A percentile compares a stretch with the other conserved stretches of the same genome.
These are phyloP conservation scores for Rhododendron henanense DNA, from an alignment of 148 eudicot genomes.

Conservation along the genomic window DNA sequence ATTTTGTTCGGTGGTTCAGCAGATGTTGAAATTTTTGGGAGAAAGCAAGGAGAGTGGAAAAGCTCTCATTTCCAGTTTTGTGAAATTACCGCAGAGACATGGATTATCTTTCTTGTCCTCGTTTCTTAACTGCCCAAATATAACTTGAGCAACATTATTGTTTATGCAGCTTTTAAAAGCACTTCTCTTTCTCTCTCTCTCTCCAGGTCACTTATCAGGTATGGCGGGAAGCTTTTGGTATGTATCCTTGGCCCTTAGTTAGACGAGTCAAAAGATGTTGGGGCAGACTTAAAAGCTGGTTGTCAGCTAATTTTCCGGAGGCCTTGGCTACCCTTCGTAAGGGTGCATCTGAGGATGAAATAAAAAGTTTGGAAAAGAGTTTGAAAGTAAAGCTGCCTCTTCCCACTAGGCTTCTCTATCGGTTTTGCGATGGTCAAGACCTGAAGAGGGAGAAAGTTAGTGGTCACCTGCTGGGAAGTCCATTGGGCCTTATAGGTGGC, in stretches of 20 bases:
- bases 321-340: slow-evolving; percentile 51
- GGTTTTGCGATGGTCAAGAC: slow-evolving; percentile 85
- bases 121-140: background rate
- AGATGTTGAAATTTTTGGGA: background rate
- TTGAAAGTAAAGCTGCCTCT: slow-evolving; percentile 71
- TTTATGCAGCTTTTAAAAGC: background rate
- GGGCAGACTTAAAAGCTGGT: slow-evolving; percentile 60
- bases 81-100: background rate
- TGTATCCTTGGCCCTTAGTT: slow-evolving; percentile 88
- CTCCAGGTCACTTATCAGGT: slow-evolving; percentile 63
- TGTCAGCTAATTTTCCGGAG: slow-evolving; percentile 54
- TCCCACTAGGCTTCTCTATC: slow-evolving; percentile 73
- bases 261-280: slow-evolving; percentile 64
- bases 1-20: background rate
- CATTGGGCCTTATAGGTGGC: slow-evolving; percentile 84
- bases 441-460: slow-evolving; percentile 9
- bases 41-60: background rate
- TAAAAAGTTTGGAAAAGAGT: slow-evolving; percentile 49
- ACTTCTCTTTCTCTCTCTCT: background rate
- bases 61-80: background rate
- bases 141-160: background rate
- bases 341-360: slow-evolving; percentile 78
- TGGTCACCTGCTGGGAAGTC: slow-evolving; percentile 11
- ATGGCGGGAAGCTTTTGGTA: slow-evolving; percentile 71
- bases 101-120: background rate